A percentile compares a stretch with the other conserved stretches of the same genome.
Evolutionary conservation across 2,329 filamentous ascomycete species (phyloP).

Genomic region (Sclerotinia nivalis): DNA sequence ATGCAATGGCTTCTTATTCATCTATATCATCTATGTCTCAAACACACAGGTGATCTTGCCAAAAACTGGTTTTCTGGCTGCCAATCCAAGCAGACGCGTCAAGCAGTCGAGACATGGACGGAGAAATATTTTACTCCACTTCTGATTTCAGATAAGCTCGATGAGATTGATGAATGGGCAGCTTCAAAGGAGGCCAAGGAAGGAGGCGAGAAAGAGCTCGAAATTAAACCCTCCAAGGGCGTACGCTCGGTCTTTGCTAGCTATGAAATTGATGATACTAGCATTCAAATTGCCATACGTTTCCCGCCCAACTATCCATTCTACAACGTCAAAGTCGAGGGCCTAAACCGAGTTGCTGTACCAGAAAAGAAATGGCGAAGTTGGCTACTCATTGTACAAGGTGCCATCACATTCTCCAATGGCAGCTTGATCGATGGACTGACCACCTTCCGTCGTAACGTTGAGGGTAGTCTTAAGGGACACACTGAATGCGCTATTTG

Average conservation of each 20-base stretch:
- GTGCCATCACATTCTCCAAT: conserved; percentile 90
- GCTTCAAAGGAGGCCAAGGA: conserved; percentile 50
- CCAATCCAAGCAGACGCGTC: conserved; percentile 76
- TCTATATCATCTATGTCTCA: conserved; percentile 79
- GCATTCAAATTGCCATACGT: conserved; percentile 77
- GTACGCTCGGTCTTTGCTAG: conserved; percentile 78
- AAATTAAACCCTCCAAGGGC: conserved; percentile 69
- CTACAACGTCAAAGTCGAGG: conserved; percentile 71
- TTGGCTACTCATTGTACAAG: conserved; percentile 86
- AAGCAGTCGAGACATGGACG: conserved; percentile 81
- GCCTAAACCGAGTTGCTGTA: conserved; percentile 81
- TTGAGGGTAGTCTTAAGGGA: conserved; percentile 84
- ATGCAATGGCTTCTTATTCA: conserved; percentile 83
- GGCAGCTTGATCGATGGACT: conserved; percentile 87
- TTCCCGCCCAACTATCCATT: conserved; percentile 83
- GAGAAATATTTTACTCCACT: conserved; percentile 76
- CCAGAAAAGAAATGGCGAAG: conserved; percentile 89
- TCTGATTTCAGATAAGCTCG: conserved; percentile 64
- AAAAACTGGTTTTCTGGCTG: conserved; percentile 84
- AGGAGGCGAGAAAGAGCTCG: conserved; percentile 55
- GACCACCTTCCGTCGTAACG: conserved; percentile 80
- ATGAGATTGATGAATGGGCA: conserved; percentile 69
- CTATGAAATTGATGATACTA: conserved; percentile 85
- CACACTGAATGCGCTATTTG: conserved; percentile 96
- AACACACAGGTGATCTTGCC: conserved; percentile 74